These are phyloP conservation scores for Phyllosticta citribraziliensis DNA, from an alignment of 2,329 filamentous ascomycete species.

Conservation along the genomic window DNA sequence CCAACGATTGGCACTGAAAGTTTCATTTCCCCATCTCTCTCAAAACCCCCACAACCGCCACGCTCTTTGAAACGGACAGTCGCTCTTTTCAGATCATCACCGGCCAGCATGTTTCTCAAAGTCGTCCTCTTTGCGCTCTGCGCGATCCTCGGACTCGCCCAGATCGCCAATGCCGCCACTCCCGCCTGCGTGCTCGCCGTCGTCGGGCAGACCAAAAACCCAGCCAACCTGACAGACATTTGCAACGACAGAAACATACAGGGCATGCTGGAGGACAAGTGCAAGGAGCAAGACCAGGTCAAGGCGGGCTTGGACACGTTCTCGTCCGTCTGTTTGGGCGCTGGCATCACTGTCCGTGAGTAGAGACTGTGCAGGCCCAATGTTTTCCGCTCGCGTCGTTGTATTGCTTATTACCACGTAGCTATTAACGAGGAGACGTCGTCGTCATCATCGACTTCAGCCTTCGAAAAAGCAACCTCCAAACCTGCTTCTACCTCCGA, in stretches of 20 bases:
- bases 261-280: constrained; percentile 1
- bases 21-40: background rate
- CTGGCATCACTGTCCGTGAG: constrained; percentile 8
- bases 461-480: background rate
- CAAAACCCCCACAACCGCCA: background rate
- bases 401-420: no score
- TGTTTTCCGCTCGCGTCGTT: no score
- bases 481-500: background rate
- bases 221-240: constrained; percentile 11
- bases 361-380: background rate
- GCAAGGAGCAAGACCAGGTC: constrained; percentile 1
- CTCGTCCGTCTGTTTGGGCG: constrained; percentile 9
- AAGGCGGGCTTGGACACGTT: constrained; percentile 9
- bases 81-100: background rate
- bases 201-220: constrained; percentile 7
- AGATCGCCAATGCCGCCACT: constrained; percentile 11
- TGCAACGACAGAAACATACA: constrained; percentile 8
- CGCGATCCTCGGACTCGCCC: constrained; percentile 6
- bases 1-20: background rate
- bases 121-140: constrained; percentile 11
- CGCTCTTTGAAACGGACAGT: background rate
- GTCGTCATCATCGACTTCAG: background rate
- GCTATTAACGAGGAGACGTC: background rate
- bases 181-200: constrained; percentile 13
- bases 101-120: constrained; percentile 11